Conservation (phyloP, 2,329 filamentous ascomycete genomes). For the Pezicula radicicola region DNA sequence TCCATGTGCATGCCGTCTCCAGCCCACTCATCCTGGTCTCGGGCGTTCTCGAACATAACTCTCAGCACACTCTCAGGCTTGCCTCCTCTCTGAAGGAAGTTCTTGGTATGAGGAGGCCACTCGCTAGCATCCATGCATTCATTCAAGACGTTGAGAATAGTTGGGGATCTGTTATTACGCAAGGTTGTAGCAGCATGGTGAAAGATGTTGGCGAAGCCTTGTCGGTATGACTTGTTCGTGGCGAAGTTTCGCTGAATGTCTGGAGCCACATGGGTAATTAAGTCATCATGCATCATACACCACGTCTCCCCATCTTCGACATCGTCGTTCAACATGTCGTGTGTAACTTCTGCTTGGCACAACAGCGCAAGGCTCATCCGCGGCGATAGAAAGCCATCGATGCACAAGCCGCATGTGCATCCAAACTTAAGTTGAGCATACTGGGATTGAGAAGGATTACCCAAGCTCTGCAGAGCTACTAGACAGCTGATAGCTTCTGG, state of each 20-base stretch:
- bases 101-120: slow-evolving; percentile 24
- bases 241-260: slow-evolving; percentile 24
- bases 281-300: slow-evolving; percentile 13
- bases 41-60: slow-evolving; percentile 25
- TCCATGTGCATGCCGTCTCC: slow-evolving; percentile 24
- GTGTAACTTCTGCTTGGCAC: slow-evolving; percentile 21
- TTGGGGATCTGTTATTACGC: slow-evolving; percentile 5
- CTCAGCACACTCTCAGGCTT: slow-evolving; percentile 25
- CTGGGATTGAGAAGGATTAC: slow-evolving; percentile 9
- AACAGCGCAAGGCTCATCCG: slow-evolving; percentile 31
- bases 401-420: slow-evolving; percentile 35
- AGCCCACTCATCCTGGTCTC: slow-evolving; percentile 23
- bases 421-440: slow-evolving; percentile 28
- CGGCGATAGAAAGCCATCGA: slow-evolving; percentile 34
- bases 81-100: slow-evolving; percentile 29
- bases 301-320: slow-evolving; percentile 18
- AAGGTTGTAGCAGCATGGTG: slow-evolving; percentile 23
- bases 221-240: slow-evolving; percentile 32
- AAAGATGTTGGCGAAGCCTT: slow-evolving; percentile 32
- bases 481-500: slow-evolving; percentile 26
- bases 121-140: slow-evolving; percentile 7
- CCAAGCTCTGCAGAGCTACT: slow-evolving; percentile 17
- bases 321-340: slow-evolving; percentile 18
- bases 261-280: slow-evolving; percentile 18
- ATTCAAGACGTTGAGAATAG: slow-evolving; percentile 5